Evolutionary conservation across 2,329 filamentous ascomycete genomes (phyloP), one percentile per base, ranked within the genome.

Genomic region (Apiospora arundinis): DNA sequence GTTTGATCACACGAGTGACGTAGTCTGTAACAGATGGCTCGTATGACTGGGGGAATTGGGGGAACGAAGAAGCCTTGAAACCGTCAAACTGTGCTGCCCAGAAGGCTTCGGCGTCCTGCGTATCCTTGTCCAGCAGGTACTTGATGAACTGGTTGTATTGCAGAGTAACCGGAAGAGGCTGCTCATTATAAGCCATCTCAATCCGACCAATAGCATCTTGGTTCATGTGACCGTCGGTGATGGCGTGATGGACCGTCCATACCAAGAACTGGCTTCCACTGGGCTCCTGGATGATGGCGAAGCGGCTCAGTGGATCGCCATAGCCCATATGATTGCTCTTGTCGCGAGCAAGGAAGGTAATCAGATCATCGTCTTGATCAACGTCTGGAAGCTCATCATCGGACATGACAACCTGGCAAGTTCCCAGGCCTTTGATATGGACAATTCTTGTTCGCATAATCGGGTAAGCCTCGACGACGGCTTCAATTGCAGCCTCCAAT

Each of bases 181-280:
- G 42, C 14, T 56, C 69, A n/a, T 72, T 25, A 23, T 72, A 72
- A 32, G 52, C 69, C 28, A 65, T 32, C 14, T 42, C 60, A 11
- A 72, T 69, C 21, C 45, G 37, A 6, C 37, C 25, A 23, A 72
- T 52, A 4, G 70, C 48, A 14, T 67, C 65, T 46, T 67, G 65
- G 65, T 45, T 67, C 65, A 67, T 45, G 40, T 46, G 44, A 7
- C 65, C 40, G 12, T 67, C 65, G 11, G 44, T 45, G 5, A 68
- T 23, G 25, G 67, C 44, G 11, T 46, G 42, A 18, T 68, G 44
- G 21, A 9, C 8, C 14, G 44, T 46, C 67, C 42, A 68, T 28
- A 68, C 28, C 28, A 68, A 23, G 45, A 23, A 46, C n/a, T 25
- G 45, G 14, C 14, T 32, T 18, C 44, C 44, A 28, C 7, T 25